phyloP scores from a whole-genome alignment of 345 rosid genomes.

The Murraya koenigii region DNA sequence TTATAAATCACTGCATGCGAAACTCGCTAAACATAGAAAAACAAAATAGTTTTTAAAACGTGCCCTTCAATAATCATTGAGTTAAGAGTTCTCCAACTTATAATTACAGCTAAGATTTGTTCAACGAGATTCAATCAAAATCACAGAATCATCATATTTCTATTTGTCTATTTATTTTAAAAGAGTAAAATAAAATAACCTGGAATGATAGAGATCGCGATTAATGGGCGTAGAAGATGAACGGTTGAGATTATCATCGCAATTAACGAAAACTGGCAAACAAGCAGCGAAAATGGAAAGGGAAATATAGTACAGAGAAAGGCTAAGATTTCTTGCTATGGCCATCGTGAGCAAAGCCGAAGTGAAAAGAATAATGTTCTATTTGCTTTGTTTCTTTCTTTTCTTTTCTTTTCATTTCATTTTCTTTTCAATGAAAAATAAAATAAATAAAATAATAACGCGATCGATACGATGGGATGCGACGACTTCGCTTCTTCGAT shows the following conservation, averaged over 20 bases:
- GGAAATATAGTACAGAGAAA: slow-evolving; percentile 17
- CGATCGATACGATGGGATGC: not conserved
- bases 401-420: slow-evolving; percentile 17
- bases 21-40: too few relatives aligned
- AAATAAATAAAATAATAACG: not conserved
- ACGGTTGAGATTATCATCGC: slow-evolving; percentile 26
- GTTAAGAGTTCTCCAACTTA: not conserved
- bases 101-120: not conserved
- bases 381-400: not conserved
- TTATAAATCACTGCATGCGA: not conserved
- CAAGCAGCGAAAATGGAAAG: slow-evolving; percentile 18
- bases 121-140: not conserved
- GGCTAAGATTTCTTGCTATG: slow-evolving; percentile 13
- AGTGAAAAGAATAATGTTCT: not conserved
- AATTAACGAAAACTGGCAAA: slow-evolving; percentile 17
- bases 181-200: slow-evolving; percentile 23
- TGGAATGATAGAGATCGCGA: slow-evolving; percentile 82
- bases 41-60: too few relatives aligned
- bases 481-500: not conserved
- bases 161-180: not conserved
- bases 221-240: slow-evolving; percentile 56
- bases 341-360: not conserved
- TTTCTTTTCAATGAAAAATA: slow-evolving; percentile 8
- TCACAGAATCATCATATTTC: not conserved
- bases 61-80: not conserved